A percentile compares a stretch with the other conserved stretches of the same genome.
Evolutionary conservation across 768 basidiomycete species (phyloP).

Genomic region (Thelephora ganbajun): DNA sequence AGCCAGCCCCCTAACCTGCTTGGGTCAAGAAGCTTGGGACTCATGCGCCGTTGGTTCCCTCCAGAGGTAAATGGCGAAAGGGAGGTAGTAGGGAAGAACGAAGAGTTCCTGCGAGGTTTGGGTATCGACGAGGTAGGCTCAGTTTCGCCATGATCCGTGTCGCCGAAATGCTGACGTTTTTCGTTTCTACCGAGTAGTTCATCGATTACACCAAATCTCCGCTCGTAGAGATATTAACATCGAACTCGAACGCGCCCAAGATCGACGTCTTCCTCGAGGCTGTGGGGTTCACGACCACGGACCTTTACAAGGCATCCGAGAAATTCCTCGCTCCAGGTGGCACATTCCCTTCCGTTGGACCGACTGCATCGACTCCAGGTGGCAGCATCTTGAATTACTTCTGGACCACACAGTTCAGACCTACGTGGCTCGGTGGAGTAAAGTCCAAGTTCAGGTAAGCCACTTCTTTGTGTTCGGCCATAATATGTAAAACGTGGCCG

Average conservation of each 20-base stretch:
- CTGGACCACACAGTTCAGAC: conserved; percentile 20
- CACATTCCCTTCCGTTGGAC: conserved; percentile 37
- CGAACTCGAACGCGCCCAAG: conserved; percentile 30
- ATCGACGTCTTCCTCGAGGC: conserved; percentile 51
- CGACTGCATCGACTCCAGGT: conserved; percentile 17
- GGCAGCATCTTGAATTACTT: conserved; percentile 1
- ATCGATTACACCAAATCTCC: conserved; percentile 47
- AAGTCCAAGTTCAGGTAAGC: too few species aligned
- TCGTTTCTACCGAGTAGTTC: conserved; percentile 22
- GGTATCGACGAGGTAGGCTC: conserved; percentile 57
- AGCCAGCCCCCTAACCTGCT: too few species aligned
- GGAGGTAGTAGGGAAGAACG: conserved; percentile 41
- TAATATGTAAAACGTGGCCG: background rate
- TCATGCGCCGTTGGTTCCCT: too few species aligned
- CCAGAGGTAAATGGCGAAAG: too few species aligned
- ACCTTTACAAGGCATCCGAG: conserved; percentile 33
- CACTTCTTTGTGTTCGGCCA: background rate
- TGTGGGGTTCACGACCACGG: conserved; percentile 31
- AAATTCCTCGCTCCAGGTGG: conserved; percentile 42
- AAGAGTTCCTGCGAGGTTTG: conserved; percentile 35
- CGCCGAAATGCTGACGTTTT: background rate
- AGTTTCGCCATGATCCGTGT: background rate
- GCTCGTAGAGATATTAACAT: conserved; percentile 28
- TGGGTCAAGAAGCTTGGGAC: too few species aligned
- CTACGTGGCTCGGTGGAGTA: conserved; percentile 37